Evolutionary conservation across 2,329 filamentous ascomycete species (phyloP).

Genomic region (Boeremia exigua): DNA sequence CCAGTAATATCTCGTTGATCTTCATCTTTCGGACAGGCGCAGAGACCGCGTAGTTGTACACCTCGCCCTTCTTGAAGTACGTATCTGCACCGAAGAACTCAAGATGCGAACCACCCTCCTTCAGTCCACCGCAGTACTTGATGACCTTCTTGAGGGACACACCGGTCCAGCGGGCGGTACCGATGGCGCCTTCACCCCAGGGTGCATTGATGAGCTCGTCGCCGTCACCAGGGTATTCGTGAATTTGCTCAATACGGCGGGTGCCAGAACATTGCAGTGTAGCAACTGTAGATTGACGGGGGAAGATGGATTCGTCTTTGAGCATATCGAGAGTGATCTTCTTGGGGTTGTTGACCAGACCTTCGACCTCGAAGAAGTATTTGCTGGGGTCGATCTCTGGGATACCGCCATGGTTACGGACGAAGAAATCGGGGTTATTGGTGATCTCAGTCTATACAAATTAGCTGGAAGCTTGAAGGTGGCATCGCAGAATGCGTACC

Average conservation of each 20-base stretch:
- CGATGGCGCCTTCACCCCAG: conserved; percentile 65
- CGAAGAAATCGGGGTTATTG: conserved; percentile 67
- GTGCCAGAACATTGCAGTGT: conserved; percentile 74
- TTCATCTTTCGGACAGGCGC: conserved; percentile 73
- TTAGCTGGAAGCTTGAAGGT: conserved; percentile 12
- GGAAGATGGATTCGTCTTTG: conserved; percentile 65
- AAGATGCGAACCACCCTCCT: conserved; percentile 63
- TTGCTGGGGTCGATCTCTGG: conserved; percentile 66
- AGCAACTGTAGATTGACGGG: conserved; percentile 63
- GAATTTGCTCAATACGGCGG: conserved; percentile 72
- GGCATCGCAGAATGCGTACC: conserved; percentile 7
- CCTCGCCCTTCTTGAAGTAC: conserved; percentile 72
- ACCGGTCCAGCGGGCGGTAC: conserved; percentile 68
- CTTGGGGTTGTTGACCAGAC: conserved; percentile 65
- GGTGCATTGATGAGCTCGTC: conserved; percentile 60
- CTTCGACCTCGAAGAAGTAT: conserved; percentile 63
- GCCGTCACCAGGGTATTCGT: conserved; percentile 69
- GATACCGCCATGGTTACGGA: conserved; percentile 75
- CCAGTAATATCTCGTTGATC: conserved; percentile 69
- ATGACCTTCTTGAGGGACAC: conserved; percentile 73
- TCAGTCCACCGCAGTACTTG: conserved; percentile 70
- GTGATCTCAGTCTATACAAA: conserved; percentile 60
- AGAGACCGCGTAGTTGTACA: conserved; percentile 71
- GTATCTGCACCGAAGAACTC: conserved; percentile 75
- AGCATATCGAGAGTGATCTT: conserved; percentile 65